Conservation (phyloP, 2,329 filamentous ascomycete species). For the Boeremia exigua region DNA sequence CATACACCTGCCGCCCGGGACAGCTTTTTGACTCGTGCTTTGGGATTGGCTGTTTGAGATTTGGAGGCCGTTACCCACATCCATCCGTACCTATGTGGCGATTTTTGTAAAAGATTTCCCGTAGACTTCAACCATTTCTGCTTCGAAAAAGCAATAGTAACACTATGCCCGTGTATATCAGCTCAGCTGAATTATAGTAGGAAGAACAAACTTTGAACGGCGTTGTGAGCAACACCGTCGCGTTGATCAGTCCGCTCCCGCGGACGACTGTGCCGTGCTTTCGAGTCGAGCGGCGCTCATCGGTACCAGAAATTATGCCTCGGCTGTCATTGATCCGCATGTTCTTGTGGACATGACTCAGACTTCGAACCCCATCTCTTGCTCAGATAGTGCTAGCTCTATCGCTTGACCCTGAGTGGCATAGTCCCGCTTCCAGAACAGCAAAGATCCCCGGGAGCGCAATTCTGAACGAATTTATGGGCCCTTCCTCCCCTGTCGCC, state of each 20-base stretch:
- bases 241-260: conserved; percentile 9
- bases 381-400: neutral
- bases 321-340: conserved; percentile 19
- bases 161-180: neutral
- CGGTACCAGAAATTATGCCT: conserved; percentile 10
- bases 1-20: neutral
- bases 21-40: neutral
- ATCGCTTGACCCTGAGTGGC: conserved; percentile 1
- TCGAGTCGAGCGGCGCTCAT: conserved; percentile 2
- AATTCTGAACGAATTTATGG: conserved; percentile 10
- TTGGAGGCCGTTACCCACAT: neutral
- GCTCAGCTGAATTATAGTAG: neutral
- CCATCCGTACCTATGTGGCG: too few species aligned
- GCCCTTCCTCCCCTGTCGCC: conserved; percentile 16
- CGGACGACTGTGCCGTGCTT: neutral
- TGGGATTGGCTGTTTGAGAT: conserved; percentile 1
- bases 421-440: neutral
- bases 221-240: neutral
- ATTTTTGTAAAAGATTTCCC: too few species aligned
- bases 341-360: conserved; percentile 10
- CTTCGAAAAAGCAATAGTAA: too few species aligned
- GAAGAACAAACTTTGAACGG: conserved; percentile 6
- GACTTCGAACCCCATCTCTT: neutral
- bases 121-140: too few species aligned
- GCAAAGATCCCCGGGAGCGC: neutral